A percentile compares a stretch with the other conserved stretches of the same genome.
phyloP scores from a whole-genome alignment of 2,329 filamentous ascomycete genomes.

The Ophiostoma angusticollis region DNA sequence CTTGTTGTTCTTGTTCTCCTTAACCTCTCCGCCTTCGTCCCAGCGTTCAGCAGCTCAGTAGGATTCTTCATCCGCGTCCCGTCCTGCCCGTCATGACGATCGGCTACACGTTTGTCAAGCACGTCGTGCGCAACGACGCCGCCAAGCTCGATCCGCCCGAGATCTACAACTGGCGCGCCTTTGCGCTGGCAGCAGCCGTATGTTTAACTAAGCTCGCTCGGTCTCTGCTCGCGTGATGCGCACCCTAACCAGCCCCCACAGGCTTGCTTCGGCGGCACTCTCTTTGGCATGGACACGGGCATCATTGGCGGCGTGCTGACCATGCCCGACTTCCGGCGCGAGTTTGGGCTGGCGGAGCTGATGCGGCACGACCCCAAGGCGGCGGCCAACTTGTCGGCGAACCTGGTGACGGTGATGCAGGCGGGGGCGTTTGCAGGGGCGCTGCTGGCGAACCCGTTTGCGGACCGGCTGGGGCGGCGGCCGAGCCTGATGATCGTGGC shows the following conservation, averaged over 20 bases:
- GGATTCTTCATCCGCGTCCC: neutral
- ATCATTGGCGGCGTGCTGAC: constrained; percentile 19
- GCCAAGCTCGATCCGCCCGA: constrained; percentile 53
- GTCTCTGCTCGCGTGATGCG: too few species aligned
- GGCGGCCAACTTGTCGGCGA: constrained; percentile 15
- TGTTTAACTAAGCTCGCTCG: neutral
- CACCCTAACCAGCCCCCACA: too few species aligned
- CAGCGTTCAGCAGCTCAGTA: too few species aligned
- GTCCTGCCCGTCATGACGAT: constrained; percentile 3
- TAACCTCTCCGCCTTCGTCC: neutral
- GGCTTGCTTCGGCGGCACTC: constrained; percentile 17
- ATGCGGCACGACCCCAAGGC: neutral
- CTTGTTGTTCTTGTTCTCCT: neutral
- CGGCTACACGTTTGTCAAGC: constrained; percentile 7
- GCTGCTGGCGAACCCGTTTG: constrained; percentile 16
- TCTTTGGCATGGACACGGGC: constrained; percentile 19
- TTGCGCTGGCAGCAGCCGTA: constrained; percentile 44
- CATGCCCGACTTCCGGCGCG: constrained; percentile 22
- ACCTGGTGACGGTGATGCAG: constrained; percentile 17
- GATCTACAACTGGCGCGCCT: constrained; percentile 58
- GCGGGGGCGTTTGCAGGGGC: constrained; percentile 17
- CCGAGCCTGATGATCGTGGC: constrained; percentile 19
- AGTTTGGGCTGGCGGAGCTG: constrained; percentile 36
- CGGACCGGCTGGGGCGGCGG: constrained; percentile 22
- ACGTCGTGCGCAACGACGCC: constrained; percentile 40